Evolutionary conservation across 805 yeast species (phyloP), one percentile per base, ranked within the genome.

Genomic region (Hanseniaspora opuntiae): DNA sequence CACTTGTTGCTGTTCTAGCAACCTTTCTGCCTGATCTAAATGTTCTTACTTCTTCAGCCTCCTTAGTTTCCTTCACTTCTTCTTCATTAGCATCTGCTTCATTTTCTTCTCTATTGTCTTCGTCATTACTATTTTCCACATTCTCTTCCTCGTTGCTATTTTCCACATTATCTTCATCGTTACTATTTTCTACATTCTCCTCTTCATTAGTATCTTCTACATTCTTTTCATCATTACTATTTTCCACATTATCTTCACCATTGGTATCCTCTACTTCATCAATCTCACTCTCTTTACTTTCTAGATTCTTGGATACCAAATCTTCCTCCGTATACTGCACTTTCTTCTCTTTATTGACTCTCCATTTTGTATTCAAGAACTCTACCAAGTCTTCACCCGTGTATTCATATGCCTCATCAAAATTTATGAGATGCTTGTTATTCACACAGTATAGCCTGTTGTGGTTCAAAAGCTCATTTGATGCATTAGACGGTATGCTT

Each of bases 141-240:
- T 51, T 57, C 24, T 47, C 57, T 45, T 55, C 56, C 9, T 25
- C 9, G 6, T 25, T 25, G 6, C 7, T 8, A 25, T 25, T 25
- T 25, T 25, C 28, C 2, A 5, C 9, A 4, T 25, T 8, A 3
- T 8, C 58, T 40, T 10, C 19, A 19, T n/a, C 47, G n/a, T 28
- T 25, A 25, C 9, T 6, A 25, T 25, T 25, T 22, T 44, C 24
- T 39, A 37, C 28, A 37, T 49, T 53, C 22, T 38, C 25, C 8
- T 40, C 53, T 16, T 40, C 45, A 8, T 52, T 48, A 10, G 39
- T 56, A 45, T 51, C 57, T 17, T 47, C 56, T 44, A 55, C 56
- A 25, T 25, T 25, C 12, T 44, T 20, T 38, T 33, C 28, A 44
- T 53, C 28, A 22, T 40, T 35, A 22, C 42, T 51, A 17, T 52